A percentile compares a stretch with the other conserved stretches of the same genome.
These are phyloP conservation scores for Metschnikowia chrysomelidarum DNA, from an alignment of 805 yeast species.

Conservation along the genomic window DNA sequence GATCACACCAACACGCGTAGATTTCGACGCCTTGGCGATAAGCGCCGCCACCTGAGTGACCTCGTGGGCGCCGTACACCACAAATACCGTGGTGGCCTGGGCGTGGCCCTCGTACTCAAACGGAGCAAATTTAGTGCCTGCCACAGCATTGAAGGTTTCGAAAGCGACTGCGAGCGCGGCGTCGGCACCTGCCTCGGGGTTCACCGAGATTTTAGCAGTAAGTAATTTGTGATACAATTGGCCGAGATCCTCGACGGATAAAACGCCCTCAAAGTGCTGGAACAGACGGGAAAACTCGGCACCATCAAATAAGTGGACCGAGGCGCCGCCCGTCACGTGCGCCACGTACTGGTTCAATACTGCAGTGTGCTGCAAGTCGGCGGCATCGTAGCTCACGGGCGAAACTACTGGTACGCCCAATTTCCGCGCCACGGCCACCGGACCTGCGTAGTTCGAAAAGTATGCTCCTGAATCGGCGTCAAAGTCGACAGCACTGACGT, in stretches of 20 bases:
- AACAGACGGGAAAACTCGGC: conserved; percentile 55
- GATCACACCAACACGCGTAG: conserved; percentile 57
- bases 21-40: conserved; percentile 33
- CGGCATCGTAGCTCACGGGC: conserved; percentile 50
- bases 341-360: conserved; percentile 65
- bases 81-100: conserved; percentile 71
- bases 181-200: conserved; percentile 29
- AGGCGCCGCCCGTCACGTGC: conserved; percentile 46
- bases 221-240: conserved; percentile 38
- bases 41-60: conserved; percentile 51
- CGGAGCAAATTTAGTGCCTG: conserved; percentile 54
- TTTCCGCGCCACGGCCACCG: conserved; percentile 59
- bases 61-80: conserved; percentile 74
- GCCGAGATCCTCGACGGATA: conserved; percentile 43
- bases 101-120: conserved; percentile 70
- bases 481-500: conserved; percentile 75
- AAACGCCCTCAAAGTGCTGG: conserved; percentile 44
- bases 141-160: conserved; percentile 47
- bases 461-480: conserved; percentile 51
- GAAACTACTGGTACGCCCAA: conserved; percentile 67
- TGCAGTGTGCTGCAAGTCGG: conserved; percentile 67
- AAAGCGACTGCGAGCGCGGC: conserved; percentile 48
- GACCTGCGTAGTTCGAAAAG: conserved; percentile 61
- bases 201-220: conserved; percentile 16
- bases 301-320: conserved; percentile 80